Evolutionary conservation across 2,329 filamentous ascomycete species (phyloP).

Genomic region (Botrytis fragariae): DNA sequence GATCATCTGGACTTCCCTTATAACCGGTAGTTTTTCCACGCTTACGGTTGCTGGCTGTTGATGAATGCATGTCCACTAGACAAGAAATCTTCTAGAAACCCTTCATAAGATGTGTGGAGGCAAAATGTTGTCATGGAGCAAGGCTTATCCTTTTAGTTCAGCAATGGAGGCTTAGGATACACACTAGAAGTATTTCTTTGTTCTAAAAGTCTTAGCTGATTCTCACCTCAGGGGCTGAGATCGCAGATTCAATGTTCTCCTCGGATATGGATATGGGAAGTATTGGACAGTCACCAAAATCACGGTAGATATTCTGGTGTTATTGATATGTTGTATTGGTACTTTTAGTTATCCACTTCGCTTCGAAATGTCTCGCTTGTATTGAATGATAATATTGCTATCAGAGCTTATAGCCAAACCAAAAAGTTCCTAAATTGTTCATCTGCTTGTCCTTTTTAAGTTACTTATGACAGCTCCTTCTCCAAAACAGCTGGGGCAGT

Average conservation of each 20-base stretch:
- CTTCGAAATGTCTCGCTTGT: not conserved
- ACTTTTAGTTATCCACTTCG: not conserved
- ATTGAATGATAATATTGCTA: conserved; percentile 5
- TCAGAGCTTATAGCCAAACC: conserved; percentile 1
- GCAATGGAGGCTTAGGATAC: not conserved
- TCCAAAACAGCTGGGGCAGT: conserved; percentile 53
- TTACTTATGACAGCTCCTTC: conserved; percentile 38
- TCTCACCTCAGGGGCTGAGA: too few species aligned
- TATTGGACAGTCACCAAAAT: not conserved
- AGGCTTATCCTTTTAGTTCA: not conserved
- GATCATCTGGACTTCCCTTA: not conserved
- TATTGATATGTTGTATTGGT: not conserved
- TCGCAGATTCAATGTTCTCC: not conserved
- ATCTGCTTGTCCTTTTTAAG: not conserved
- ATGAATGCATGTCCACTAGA: not conserved
- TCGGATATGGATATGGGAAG: not conserved
- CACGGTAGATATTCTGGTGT: not conserved
- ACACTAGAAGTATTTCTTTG: conserved; percentile 4
- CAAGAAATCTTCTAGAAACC: not conserved
- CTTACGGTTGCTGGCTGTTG: not conserved
- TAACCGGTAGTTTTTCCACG: not conserved
- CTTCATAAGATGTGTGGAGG: not conserved
- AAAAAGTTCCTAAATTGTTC: not conserved
- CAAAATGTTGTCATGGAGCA: conserved; percentile 3
- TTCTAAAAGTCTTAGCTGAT: not conserved